Base-by-base conservation (phyloP, 805 yeast species). In the Candida anglica region DNA sequence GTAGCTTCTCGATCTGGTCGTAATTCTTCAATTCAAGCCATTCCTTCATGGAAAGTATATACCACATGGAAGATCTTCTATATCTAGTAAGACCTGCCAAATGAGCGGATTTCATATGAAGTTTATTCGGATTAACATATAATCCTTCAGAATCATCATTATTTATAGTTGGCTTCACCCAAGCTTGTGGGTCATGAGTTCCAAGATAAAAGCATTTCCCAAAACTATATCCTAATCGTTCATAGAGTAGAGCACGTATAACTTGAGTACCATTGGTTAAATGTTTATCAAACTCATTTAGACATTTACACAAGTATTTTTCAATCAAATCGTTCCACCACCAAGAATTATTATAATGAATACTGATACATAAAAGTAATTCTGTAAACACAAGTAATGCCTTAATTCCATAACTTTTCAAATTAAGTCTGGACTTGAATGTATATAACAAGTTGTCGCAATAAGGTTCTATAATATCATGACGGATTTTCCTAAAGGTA, bases 31-130 rank as follows among this genome's bases (percentile, higher is more conserved):
- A 42, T 11, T 41, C 38, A 10, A 55, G 37, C 83, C 95, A 79
- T 50, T 83, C 85, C 36, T 74, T 74, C 5, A 87, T 81, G 0
- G 96, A 80, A 18, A 88, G 52, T 18, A 88, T 52, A 43, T 73
- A 71, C 86, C 95, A 88, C 19, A 89, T 66, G 0, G 86, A 76
- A 1, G 88, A 77, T 51, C 87, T 87, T 35, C 97, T 70, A 33
- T 58, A 58, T 38, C 95, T 65, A 2, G 83, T 75, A 15, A 76
- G 53, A 0, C 91, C 70, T 16, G 44, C 80, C 23, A 71, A 52
- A 0, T 67, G 61, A 4, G 64, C 59, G 33, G 68, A 50, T 21
- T 65, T 57, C 4, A 50, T 46, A 3, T 36, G 18, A 13, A 75
- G 44, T 33, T 71, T 64, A 28, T 47, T 30, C 2, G 52, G 50